A percentile compares a stretch with the other conserved stretches of the same genome.
Evolutionary conservation across 176 grass and related monocot genomes (phyloP).

Genomic region (Tillandsia fasciculata): DNA sequence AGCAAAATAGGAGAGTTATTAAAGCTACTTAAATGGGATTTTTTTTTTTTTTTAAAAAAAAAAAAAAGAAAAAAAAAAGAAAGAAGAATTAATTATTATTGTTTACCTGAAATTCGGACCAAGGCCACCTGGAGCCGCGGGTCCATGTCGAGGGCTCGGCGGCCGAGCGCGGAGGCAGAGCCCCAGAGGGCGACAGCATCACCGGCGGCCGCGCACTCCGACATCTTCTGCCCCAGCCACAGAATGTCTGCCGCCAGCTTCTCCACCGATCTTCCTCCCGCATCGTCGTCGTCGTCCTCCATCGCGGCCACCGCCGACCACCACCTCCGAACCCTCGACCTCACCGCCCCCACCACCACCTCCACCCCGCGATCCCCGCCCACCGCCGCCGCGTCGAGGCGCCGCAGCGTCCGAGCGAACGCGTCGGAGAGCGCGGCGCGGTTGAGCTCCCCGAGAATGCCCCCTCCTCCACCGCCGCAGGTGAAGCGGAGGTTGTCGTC

Average conservation of each 20-base stretch:
- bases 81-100: background rate
- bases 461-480: background rate
- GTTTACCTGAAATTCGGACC: constrained; percentile 50
- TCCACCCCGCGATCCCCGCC: constrained; percentile 20
- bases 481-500: constrained; percentile 39
- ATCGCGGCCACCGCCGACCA: constrained; percentile 12
- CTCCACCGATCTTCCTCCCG: constrained; percentile 36
- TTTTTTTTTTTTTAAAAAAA: background rate
- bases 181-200: constrained; percentile 53
- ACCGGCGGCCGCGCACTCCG: constrained; percentile 31
- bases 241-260: constrained; percentile 71
- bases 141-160: constrained; percentile 36
- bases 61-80: background rate
- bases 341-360: constrained; percentile 34
- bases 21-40: no score
- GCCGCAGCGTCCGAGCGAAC: constrained; percentile 42
- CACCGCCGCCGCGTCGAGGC: constrained; percentile 35
- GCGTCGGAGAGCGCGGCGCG: constrained; percentile 32
- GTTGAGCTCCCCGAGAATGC: constrained; percentile 21
- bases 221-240: constrained; percentile 80
- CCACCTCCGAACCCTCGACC: constrained; percentile 37
- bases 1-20: no score
- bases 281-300: constrained; percentile 17
- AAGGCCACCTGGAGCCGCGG: constrained; percentile 62
- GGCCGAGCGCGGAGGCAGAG: constrained; percentile 32